phyloP scores from a whole-genome alignment of 2,329 filamentous ascomycete genomes.

The Talaromyces pinophilus region DNA sequence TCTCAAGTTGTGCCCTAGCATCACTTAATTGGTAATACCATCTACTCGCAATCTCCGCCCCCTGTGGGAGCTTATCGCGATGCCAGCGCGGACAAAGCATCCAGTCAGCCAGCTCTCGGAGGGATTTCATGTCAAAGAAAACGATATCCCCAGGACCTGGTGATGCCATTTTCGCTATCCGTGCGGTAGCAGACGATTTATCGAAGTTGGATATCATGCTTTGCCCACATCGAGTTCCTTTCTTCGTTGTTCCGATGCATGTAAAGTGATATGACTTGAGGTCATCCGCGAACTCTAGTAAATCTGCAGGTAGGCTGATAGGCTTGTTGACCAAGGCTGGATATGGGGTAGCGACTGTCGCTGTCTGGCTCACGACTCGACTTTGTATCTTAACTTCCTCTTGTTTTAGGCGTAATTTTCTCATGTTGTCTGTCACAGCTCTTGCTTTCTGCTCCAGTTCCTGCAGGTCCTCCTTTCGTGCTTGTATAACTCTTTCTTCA shows the following conservation, averaged over 20 bases:
- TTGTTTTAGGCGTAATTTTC: neutral
- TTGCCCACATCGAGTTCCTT: conserved; percentile 16
- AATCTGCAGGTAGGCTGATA: conserved; percentile 7
- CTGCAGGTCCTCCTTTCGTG: neutral
- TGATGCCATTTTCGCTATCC: conserved; percentile 15
- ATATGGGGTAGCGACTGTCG: neutral
- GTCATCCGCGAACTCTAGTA: conserved; percentile 12
- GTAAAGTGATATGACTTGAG: conserved; percentile 12
- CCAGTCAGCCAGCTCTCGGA: conserved; percentile 20
- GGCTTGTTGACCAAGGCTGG: neutral
- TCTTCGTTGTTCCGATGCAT: conserved; percentile 20
- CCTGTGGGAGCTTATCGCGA: conserved; percentile 13
- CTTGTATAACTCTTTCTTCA: neutral
- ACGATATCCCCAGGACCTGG: neutral
- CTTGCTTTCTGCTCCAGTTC: conserved; percentile 7
- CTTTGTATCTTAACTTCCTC: conserved; percentile 3
- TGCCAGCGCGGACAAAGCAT: conserved; percentile 24
- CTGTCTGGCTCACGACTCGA: neutral
- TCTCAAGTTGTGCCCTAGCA: conserved; percentile 3
- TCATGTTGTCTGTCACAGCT: neutral
- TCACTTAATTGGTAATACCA: conserved; percentile 18
- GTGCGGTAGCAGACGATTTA: conserved; percentile 8
- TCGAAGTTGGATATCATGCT: conserved; percentile 9
- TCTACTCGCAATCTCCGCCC: conserved; percentile 16
- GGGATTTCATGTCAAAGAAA: conserved; percentile 17